Conservation (phyloP, 257 asterid species). For the Plantago ovata region DNA sequence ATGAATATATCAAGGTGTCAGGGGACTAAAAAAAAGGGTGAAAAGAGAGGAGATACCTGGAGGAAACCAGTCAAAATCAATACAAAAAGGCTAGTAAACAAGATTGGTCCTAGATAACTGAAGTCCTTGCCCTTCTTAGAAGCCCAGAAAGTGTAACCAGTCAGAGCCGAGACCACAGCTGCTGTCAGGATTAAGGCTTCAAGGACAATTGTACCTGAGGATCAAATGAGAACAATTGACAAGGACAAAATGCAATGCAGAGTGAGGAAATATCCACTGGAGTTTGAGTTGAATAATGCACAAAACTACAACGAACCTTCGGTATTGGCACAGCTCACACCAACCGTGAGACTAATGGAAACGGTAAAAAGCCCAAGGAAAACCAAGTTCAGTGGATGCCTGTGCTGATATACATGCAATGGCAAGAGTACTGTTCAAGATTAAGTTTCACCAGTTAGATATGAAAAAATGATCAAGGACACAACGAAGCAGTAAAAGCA, state of each 20-base stretch:
- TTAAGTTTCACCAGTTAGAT: slow-evolving; percentile 17
- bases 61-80: slow-evolving; percentile 77
- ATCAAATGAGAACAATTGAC: not conserved
- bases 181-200: slow-evolving; percentile 92
- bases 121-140: slow-evolving; percentile 95
- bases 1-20: not conserved
- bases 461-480: not conserved
- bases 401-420: slow-evolving; percentile 74
- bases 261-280: slow-evolving; percentile 4
- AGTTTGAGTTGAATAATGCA: slow-evolving; percentile 5
- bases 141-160: slow-evolving; percentile 99
- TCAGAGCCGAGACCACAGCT: slow-evolving; percentile 82
- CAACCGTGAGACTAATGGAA: slow-evolving; percentile 83
- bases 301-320: slow-evolving; percentile 50
- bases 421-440: slow-evolving; percentile 79
- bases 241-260: slow-evolving; percentile 9
- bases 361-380: slow-evolving; percentile 94
- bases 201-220: slow-evolving; percentile 81
- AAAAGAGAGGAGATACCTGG: slow-evolving; percentile 48
- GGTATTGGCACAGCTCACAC: slow-evolving; percentile 89
- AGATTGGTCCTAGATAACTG: slow-evolving; percentile 88
- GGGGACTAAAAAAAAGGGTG: not conserved
- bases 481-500: not conserved
- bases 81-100: slow-evolving; percentile 85
- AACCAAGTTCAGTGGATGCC: slow-evolving; percentile 83